A percentile compares a stretch with the other conserved stretches of the same genome.
phyloP scores from a whole-genome alignment of 306 rosid genomes.

The Citrullus mucosospermus region DNA sequence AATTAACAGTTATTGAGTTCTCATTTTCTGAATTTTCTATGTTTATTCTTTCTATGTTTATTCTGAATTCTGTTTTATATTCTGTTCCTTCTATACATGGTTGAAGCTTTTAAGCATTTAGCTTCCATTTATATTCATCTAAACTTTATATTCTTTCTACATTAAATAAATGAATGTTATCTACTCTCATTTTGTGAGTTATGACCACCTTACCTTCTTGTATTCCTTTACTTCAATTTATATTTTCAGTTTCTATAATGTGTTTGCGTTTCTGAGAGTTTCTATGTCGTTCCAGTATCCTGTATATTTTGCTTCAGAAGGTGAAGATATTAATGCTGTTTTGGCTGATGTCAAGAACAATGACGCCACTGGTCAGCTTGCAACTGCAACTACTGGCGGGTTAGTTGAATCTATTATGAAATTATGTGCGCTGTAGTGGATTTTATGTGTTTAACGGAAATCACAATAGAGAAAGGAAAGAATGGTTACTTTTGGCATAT shows the following conservation, averaged over 20 bases:
- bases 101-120: neutral
- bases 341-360: constrained; percentile 77
- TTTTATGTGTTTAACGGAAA: neutral
- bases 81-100: neutral
- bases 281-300: constrained; percentile 64
- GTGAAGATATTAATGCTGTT: constrained; percentile 47
- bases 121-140: neutral
- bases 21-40: neutral
- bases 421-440: neutral
- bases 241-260: neutral
- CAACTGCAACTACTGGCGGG: constrained; percentile 99
- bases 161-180: neutral
- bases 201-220: neutral
- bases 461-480: neutral
- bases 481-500: neutral
- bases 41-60: neutral
- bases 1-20: neutral
- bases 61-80: neutral
- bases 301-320: constrained; percentile 93
- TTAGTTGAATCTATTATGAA: constrained; percentile 25
- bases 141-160: neutral
- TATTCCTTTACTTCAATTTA: neutral
- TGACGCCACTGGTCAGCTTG: constrained; percentile 95
- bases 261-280: neutral
- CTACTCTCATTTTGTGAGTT: neutral